Conservation (phyloP, 106 monocot genomes). For the Dactylorhiza incarnata region DNA sequence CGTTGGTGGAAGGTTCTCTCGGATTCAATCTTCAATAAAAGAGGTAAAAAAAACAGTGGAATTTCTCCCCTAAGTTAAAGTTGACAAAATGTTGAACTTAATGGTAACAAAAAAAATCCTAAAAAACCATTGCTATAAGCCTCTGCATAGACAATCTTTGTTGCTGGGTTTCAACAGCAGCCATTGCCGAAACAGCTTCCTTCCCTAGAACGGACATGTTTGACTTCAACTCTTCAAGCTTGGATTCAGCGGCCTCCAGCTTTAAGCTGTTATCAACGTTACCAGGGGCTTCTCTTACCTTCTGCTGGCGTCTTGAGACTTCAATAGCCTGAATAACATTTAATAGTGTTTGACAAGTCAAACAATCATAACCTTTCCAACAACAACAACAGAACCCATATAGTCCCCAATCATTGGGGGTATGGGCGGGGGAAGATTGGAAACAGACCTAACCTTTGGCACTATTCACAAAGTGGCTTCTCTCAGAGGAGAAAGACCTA, state of each 20-base stretch:
- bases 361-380: not conserved
- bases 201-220: conserved; percentile 77
- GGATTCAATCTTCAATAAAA: conserved; percentile 67
- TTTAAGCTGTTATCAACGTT: conserved; percentile 63
- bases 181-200: conserved; percentile 83
- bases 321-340: conserved; percentile 59
- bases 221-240: conserved; percentile 80
- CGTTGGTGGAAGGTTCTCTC: conserved; percentile 81
- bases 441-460: no score
- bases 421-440: no score
- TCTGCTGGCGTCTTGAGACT: conserved; percentile 77
- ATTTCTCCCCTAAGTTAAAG: not conserved
- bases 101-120: no score
- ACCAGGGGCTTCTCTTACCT: conserved; percentile 64
- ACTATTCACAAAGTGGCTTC: no score
- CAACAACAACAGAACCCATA: no score
- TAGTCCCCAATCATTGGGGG: no score
- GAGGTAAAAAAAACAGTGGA: conserved; percentile 4
- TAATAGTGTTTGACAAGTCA: not conserved
- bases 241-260: conserved; percentile 73
- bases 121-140: conserved; percentile 79
- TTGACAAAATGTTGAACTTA: not conserved
- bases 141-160: conserved; percentile 83
- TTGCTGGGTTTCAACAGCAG: conserved; percentile 83
- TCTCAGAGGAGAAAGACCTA: no score